Evolutionary conservation across 2,329 filamentous ascomycete genomes (phyloP), one percentile per base, ranked within the genome.

Genomic region (Apiospora phragmitis): DNA sequence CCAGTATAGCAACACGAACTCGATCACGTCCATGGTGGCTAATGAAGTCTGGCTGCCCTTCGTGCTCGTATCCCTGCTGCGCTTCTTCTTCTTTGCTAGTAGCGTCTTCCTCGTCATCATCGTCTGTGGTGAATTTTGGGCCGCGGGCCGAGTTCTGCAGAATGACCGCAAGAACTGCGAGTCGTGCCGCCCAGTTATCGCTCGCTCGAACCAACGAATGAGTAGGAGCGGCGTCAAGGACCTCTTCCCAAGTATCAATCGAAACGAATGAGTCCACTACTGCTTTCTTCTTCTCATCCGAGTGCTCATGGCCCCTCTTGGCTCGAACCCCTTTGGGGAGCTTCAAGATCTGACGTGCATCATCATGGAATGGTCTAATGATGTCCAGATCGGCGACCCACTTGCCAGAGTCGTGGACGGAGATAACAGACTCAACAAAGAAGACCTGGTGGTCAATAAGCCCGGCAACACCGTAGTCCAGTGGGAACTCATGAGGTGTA

Each of bases 371-470:
- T 16, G 3, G 9, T 4, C 41, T 32, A n/a, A 43, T 9, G 4
- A 68, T 45, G 2, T 68, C 26, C 18, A 68, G 26, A 12, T 68
- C 66, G 1, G 66, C 66, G 6, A 68, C 42, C 66, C 66, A 68
- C n/a, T 49, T 35, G 21, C 66, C 66, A 35, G 66, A 43, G 16
- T 68, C 66, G 16, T 49, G 42, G 4, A 68, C 66, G 0, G 66
- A 68, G 1, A 68, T n/a, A 9, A 68, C 66, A 4, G 66, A 68
- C 7, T 49, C 66, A 0, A 68, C 66, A 35, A n/a, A 47, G 42
- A 68, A 68, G 4, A 68, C 14, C 32, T 68, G 66, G 11, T 68
- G 66, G 5, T 68, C 66, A 21, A 68, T 68, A 14, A 68, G 35
- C 1, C 42, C 66, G 14, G 66, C 2, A 14, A 16, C 24, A 0